phyloP scores from a whole-genome alignment of 2,329 filamentous ascomycete species.

The Sarocladiaceae sp. region DNA sequence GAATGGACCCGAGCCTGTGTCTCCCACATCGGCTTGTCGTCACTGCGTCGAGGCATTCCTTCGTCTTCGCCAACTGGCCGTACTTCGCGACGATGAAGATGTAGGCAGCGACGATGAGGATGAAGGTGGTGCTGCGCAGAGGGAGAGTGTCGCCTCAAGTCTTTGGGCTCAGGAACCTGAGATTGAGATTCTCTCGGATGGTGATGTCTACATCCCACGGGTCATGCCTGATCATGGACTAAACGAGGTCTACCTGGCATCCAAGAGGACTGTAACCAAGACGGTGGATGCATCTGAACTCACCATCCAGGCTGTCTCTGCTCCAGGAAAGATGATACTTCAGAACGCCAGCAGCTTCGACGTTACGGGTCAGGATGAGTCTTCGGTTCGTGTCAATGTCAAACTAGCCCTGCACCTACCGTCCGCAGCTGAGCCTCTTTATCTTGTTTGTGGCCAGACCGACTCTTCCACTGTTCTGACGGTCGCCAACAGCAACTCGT shows the following conservation, averaged over 20 bases:
- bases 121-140: neutral
- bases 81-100: neutral
- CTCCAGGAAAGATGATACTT: neutral
- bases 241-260: neutral
- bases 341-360: neutral
- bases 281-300: neutral
- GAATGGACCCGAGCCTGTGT: neutral
- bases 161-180: neutral
- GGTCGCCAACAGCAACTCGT: too few relatives aligned
- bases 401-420: neutral
- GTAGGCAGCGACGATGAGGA: neutral
- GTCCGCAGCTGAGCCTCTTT: too few relatives aligned
- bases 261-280: neutral
- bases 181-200: neutral
- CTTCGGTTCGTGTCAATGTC: neutral
- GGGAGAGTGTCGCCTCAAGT: neutral
- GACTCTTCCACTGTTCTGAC: too few relatives aligned
- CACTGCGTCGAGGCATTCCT: conserved; percentile 1
- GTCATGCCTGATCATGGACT: neutral
- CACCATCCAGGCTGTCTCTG: neutral
- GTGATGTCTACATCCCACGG: neutral
- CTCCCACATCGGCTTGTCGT: neutral
- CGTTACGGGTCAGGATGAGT: neutral
- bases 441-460: too few relatives aligned
- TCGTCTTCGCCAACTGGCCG: too few relatives aligned